Evolutionary conservation across 1,284 basidiomycete genomes (phyloP), one percentile per base, ranked within the genome.

Genomic region (Pascua sp.): DNA sequence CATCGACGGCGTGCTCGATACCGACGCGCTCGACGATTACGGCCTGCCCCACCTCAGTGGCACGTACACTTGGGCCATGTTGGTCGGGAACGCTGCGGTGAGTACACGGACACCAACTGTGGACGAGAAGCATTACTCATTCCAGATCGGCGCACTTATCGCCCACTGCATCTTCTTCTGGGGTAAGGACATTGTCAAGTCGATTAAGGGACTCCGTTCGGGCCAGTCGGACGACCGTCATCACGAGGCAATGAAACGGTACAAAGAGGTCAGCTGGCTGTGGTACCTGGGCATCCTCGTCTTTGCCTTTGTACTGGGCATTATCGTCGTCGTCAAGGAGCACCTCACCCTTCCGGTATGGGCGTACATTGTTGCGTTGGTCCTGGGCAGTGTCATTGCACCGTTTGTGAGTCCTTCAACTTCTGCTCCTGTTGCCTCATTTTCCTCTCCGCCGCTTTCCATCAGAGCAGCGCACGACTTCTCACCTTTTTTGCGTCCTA

Each of bases 131-230:
- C n/a, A n/a, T n/a, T n/a, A n/a, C n/a, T n/a, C n/a, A n/a, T n/a
- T n/a, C 60, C 16, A 83, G 83, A 83, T 87, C 55, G 86, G 85
- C 15, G 85, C 82, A 12, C 73, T 87, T 15, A 80, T 88, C 55
- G 81, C 83, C 0, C 85, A 87, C 67, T 66, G 76, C 8, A 71
- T 67, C 17, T 41, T 76, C 12, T 76, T 71, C 57, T 76, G 66
- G 62, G 62, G 72, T 11, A 58, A 55, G 38, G 67, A 71, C 49
- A 57, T 64, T n/a, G 49, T 41, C 38, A 44, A 81, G 9, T 81
- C 83, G 0, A 81, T 86, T 71, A 82, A 79, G 61, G 77, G 81
- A 48, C 77, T 80, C 1, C 75, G 78, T 16, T 64, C 65, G 11
- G 79, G 79, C 57, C 78, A 78, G 5, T 81, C 81, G 61, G 80